phyloP scores from a whole-genome alignment of 768 basidiomycete genomes.

The Coprinopsis marcescibilis region DNA sequence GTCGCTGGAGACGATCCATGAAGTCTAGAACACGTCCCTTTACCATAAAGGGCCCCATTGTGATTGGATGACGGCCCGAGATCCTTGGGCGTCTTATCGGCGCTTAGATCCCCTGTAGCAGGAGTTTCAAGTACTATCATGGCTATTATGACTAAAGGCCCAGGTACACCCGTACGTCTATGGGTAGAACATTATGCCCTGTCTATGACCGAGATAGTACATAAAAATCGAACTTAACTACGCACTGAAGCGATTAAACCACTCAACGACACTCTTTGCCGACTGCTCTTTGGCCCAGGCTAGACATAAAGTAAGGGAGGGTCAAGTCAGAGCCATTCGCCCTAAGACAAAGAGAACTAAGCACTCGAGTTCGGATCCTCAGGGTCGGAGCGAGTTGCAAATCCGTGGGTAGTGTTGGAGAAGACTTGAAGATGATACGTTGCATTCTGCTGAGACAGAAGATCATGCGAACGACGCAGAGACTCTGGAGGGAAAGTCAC shows the following conservation, averaged over 20 bases:
- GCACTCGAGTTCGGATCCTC: slow-evolving; percentile 22
- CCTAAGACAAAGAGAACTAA: slow-evolving; percentile 11
- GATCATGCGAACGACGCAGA: slow-evolving; percentile 39
- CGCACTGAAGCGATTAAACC: slow-evolving; percentile 51
- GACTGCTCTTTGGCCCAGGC: slow-evolving; percentile 62
- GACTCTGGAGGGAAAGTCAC: slow-evolving; percentile 33
- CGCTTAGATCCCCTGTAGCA: no score
- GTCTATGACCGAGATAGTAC: no score
- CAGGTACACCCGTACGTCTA: no score
- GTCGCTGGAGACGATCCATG: no score
- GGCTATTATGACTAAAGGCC: no score
- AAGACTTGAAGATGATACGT: slow-evolving; percentile 44
- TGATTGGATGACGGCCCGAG: no score
- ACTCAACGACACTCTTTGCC: slow-evolving; percentile 41
- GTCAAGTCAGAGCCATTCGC: not conserved
- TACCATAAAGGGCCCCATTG: no score
- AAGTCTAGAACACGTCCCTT: no score
- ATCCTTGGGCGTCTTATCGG: no score
- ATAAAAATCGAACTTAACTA: no score
- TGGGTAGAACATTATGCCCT: no score
- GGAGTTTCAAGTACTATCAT: no score
- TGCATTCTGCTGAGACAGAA: slow-evolving; percentile 34
- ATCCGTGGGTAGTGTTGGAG: slow-evolving; percentile 30
- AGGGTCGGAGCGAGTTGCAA: slow-evolving; percentile 31
- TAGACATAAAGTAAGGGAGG: slow-evolving; percentile 21